Conservation (phyloP, 2,329 filamentous ascomycete species). For the Chalaropsis thielavioides region DNA sequence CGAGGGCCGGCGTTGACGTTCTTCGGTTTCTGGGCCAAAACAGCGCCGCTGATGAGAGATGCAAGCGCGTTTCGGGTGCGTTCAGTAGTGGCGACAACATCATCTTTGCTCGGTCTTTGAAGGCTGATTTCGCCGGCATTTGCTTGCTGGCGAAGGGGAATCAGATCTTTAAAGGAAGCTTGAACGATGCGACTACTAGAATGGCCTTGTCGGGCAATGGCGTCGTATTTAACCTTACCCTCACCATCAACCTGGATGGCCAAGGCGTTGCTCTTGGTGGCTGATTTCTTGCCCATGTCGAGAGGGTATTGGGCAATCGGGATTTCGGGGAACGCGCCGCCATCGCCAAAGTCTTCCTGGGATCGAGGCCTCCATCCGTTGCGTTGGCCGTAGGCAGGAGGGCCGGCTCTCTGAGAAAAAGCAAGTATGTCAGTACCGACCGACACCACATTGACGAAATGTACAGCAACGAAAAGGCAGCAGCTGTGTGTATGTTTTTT, state of each 20-base stretch:
- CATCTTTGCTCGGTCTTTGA: constrained; percentile 68
- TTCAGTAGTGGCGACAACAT: constrained; percentile 71
- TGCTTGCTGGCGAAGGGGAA: constrained; percentile 81
- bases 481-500: neutral
- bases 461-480: neutral
- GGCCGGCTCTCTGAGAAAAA: constrained; percentile 50
- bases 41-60: constrained; percentile 66
- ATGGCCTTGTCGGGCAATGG: constrained; percentile 83
- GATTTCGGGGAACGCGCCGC: constrained; percentile 89
- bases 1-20: constrained; percentile 71
- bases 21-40: constrained; percentile 89
- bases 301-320: constrained; percentile 89
- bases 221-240: constrained; percentile 92
- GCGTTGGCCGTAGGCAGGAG: constrained; percentile 77
- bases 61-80: constrained; percentile 78
- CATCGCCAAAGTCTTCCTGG: constrained; percentile 88
- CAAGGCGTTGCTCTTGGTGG: constrained; percentile 66
- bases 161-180: constrained; percentile 91
- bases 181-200: constrained; percentile 73
- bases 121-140: constrained; percentile 85
- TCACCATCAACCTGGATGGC: constrained; percentile 83
- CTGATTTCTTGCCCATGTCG: constrained; percentile 76
- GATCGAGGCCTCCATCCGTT: constrained; percentile 79
- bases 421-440: neutral
- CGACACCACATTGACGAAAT: too few species aligned